Evolutionary conservation across 495 filamentous ascomycete species (phyloP), one percentile per base, ranked within the genome.

Genomic region (Staphylotrichum longicolle): DNA sequence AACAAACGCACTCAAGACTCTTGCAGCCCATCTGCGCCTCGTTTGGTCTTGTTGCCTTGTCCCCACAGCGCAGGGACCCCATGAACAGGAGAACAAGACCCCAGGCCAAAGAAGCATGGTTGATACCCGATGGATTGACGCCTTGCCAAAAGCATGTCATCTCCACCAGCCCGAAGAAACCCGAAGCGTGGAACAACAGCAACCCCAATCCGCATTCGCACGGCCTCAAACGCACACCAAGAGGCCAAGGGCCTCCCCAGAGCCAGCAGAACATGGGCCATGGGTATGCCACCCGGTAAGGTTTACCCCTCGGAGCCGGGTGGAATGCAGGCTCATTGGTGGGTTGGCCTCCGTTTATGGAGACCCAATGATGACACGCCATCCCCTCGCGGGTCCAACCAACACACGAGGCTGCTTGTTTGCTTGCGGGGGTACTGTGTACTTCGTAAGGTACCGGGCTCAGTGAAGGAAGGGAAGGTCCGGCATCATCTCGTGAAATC

Each of bases 221-320:
- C 20, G 20, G 20, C 20, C 20, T 27, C 20, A 27, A 27, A 27
- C 20, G 20, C 20, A 27, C 20, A 27, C 20, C 20, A 27, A 27
- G 20, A 27, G 20, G 20, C 20, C 20, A 27, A 27, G 20, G 20
- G 20, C 20, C 20, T 27, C 20, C 20, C 20, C 20, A 27, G 20
- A 27, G 1, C 20, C 20, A 27, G 20, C 20, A 27, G 20, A 35
- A 8, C 30, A 15, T 15, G 30, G 30, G 39, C 30, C 39, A 15
- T 47, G 54, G 41, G 55, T 57, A 48, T 47, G 42, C 32, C 42
- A 48, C 55, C 44, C 55, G 34, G 44, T 7, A 57, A 27, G 20
- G 20, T 27, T 27, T 5, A 12, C 11, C 32, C 20, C 15, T 5
- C 5, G 35, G 35, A 41, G 41, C 6, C 39, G 42, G 54, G 32